Percentiles rank a stretch among this genome's conserved stretches.
These are phyloP conservation scores for Dendrothele bispora DNA, from an alignment of 768 basidiomycete species.

Conservation along the genomic window DNA sequence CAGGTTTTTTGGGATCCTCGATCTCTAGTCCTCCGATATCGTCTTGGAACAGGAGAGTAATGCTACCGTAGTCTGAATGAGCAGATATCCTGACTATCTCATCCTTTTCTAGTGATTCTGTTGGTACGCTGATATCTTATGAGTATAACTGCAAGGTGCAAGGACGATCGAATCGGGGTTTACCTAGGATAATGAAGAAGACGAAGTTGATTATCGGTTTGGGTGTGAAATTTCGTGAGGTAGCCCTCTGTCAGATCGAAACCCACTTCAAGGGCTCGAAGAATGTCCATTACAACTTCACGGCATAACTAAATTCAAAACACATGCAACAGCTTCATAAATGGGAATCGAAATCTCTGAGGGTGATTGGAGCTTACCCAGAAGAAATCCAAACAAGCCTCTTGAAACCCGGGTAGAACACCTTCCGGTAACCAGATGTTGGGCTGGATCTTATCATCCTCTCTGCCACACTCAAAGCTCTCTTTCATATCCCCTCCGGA, in stretches of 20 bases:
- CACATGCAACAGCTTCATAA: too few species aligned
- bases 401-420: conserved; percentile 34
- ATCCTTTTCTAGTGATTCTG: conserved; percentile 30
- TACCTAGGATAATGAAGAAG: conserved; percentile 56
- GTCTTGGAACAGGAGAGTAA: conserved; percentile 64
- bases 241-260: conserved; percentile 43
- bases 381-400: conserved; percentile 51
- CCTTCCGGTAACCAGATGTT: conserved; percentile 39
- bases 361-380: conserved; percentile 35
- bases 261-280: conserved; percentile 49
- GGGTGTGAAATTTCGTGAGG: conserved; percentile 41
- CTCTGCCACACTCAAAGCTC: conserved; percentile 36
- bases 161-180: neutral
- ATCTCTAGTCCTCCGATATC: conserved; percentile 62
- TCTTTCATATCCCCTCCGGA: conserved; percentile 34
- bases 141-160: neutral
- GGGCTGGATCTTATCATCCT: conserved; percentile 23
- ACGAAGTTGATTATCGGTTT: conserved; percentile 52
- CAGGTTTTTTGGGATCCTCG: conserved; percentile 50
- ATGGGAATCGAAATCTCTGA: conserved; percentile 27
- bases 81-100: conserved; percentile 44
- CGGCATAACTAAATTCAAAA: conserved; percentile 43
- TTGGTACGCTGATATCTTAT: conserved; percentile 30
- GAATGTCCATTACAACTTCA: conserved; percentile 40
- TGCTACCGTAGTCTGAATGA: conserved; percentile 55